Conservation (phyloP, 352 stramenopile species). For the Blastocystis sp. region DNA sequence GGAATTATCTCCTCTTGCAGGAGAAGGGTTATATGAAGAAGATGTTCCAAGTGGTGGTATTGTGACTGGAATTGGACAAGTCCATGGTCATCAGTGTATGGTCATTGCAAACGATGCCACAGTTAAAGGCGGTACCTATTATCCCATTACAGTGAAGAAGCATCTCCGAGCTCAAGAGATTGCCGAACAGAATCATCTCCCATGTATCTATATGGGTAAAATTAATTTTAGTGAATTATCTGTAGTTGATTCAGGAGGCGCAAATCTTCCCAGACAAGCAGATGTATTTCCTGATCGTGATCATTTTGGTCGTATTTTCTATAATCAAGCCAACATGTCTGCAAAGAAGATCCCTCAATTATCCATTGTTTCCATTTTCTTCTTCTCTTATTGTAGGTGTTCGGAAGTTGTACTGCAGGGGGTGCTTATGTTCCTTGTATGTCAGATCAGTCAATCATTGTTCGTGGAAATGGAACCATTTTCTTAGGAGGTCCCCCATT, state of each 20-base stretch:
- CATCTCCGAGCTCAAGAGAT: conserved; percentile 85
- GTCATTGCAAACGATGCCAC: conserved; percentile 96
- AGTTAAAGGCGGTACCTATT: conserved; percentile 96
- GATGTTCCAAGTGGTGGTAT: conserved; percentile 81
- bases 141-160: conserved; percentile 97
- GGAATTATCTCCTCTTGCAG: conserved; percentile 86
- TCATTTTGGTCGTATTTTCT: conserved; percentile 96
- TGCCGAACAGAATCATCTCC: conserved; percentile 87
- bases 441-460: conserved; percentile 95
- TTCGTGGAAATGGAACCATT: conserved; percentile 91
- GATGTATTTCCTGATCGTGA: conserved; percentile 95
- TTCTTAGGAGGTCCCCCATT: conserved; percentile 94
- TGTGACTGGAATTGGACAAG: conserved; percentile 82
- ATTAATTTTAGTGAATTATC: conserved; percentile 68
- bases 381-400: conserved; percentile 73
- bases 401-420: conserved; percentile 92
- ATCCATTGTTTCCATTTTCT: conserved; percentile 76
- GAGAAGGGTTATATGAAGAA: conserved; percentile 80
- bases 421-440: conserved; percentile 93
- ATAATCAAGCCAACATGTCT: conserved; percentile 94
- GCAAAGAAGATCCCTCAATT: conserved; percentile 89
- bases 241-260: conserved; percentile 77
- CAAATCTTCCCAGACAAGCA: conserved; percentile 89
- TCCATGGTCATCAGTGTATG: conserved; percentile 85
- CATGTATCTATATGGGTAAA: conserved; percentile 94